These are phyloP conservation scores for Fonsecaea pedrosoi DNA, from an alignment of 2,329 filamentous ascomycete species.

Conservation along the genomic window DNA sequence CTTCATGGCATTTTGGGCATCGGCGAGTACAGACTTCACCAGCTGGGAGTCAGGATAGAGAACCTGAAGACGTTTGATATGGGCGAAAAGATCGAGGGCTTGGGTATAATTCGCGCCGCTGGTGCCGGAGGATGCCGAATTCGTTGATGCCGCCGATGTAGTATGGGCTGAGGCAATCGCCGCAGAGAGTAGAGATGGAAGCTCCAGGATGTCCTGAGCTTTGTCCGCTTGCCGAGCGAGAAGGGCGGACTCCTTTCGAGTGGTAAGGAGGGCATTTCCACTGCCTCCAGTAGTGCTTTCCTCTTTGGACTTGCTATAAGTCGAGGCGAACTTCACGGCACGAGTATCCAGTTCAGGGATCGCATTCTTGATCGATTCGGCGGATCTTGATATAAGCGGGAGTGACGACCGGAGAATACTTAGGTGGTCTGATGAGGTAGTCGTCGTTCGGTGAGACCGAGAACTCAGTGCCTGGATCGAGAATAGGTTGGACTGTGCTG, in stretches of 20 bases:
- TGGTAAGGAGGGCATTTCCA: constrained; percentile 72
- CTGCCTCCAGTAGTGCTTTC: constrained; percentile 49
- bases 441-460: constrained; percentile 83
- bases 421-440: constrained; percentile 79
- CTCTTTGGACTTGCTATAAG: constrained; percentile 71
- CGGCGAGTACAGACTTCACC: constrained; percentile 72
- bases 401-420: constrained; percentile 74
- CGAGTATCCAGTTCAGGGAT: constrained; percentile 81
- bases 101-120: constrained; percentile 77
- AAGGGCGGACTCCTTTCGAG: constrained; percentile 79
- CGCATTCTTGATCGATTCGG: constrained; percentile 70
- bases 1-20: constrained; percentile 87
- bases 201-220: constrained; percentile 86
- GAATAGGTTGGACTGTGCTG: constrained; percentile 78
- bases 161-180: constrained; percentile 59
- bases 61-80: constrained; percentile 83
- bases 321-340: constrained; percentile 79
- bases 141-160: constrained; percentile 44
- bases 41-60: constrained; percentile 82
- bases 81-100: constrained; percentile 88
- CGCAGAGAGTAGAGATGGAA: constrained; percentile 83
- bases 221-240: constrained; percentile 87
- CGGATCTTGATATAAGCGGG: constrained; percentile 71
- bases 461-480: constrained; percentile 88
- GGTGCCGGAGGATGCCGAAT: constrained; percentile 47